Evolutionary conservation across 257 asterid species (phyloP).

Genomic region (Fraxinus quadrangulata): DNA sequence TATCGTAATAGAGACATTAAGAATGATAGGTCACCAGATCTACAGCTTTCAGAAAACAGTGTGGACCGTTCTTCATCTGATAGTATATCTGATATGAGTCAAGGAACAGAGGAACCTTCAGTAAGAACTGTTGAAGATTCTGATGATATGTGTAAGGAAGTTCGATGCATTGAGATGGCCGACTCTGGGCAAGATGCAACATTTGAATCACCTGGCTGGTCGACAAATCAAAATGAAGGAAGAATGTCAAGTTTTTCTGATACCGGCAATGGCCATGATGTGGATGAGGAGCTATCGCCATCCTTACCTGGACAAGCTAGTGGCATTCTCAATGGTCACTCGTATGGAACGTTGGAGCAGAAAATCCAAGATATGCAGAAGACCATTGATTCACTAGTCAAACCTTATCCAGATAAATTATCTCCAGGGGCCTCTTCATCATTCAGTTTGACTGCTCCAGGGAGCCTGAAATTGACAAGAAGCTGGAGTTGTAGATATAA

Average conservation of each 20-base stretch:
- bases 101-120: constrained; percentile 34
- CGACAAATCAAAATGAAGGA: constrained; percentile 48
- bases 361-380: constrained; percentile 52
- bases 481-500: constrained; percentile 72
- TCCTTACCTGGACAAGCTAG: constrained; percentile 40
- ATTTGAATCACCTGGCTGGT: constrained; percentile 36
- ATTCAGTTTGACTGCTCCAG: constrained; percentile 41
- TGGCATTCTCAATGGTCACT: constrained; percentile 35
- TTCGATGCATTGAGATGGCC: constrained; percentile 61
- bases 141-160: constrained; percentile 65
- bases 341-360: constrained; percentile 49
- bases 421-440: constrained; percentile 47
- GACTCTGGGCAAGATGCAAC: constrained; percentile 40
- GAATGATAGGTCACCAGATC: constrained; percentile 26
- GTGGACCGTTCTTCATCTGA: constrained; percentile 27
- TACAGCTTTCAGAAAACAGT: constrained; percentile 17
- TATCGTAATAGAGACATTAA: constrained; percentile 26
- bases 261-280: constrained; percentile 29
- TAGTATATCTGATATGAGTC: constrained; percentile 39
- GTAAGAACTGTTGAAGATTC: constrained; percentile 49
- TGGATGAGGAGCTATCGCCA: constrained; percentile 35
- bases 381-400: constrained; percentile 42
- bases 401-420: constrained; percentile 46
- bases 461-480: constrained; percentile 54
- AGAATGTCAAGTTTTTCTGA: constrained; percentile 37